These are phyloP conservation scores for Dryadomyces quercus-mongolicae DNA, from an alignment of 2,329 filamentous ascomycete genomes.

Conservation along the genomic window DNA sequence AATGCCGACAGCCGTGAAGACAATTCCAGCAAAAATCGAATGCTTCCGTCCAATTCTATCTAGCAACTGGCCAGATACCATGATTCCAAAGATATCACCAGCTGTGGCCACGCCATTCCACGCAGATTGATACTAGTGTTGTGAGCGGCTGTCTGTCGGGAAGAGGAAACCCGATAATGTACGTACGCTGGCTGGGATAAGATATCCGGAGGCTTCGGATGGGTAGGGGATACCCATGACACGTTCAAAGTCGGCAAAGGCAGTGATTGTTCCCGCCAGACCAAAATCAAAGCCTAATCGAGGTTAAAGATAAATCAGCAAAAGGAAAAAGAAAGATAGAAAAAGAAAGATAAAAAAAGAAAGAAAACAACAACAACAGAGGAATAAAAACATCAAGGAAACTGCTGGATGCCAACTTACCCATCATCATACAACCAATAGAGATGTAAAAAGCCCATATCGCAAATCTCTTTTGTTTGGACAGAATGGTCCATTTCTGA, in stretches of 20 bases:
- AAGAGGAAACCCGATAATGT: neutral
- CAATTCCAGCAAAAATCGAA: slow-evolving; percentile 15
- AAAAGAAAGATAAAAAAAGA: neutral
- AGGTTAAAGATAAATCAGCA: too few relatives aligned
- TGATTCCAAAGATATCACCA: slow-evolving; percentile 6
- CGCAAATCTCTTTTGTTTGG: slow-evolving; percentile 7
- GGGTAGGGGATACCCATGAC: slow-evolving; percentile 8
- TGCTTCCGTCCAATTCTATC: slow-evolving; percentile 9
- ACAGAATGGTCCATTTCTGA: slow-evolving; percentile 6
- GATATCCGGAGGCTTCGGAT: slow-evolving; percentile 7
- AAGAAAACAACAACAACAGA: too few relatives aligned
- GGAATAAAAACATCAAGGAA: too few relatives aligned
- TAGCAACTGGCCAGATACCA: slow-evolving; percentile 7
- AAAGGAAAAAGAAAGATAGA: neutral
- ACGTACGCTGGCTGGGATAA: neutral
- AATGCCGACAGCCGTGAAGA: slow-evolving; percentile 17
- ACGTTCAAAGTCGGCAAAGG: slow-evolving; percentile 6
- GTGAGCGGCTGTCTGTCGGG: neutral
- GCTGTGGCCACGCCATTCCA: slow-evolving; percentile 9
- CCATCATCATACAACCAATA: slow-evolving; percentile 10
- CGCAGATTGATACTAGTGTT: neutral
- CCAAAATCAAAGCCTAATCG: neutral
- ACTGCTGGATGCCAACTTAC: neutral
- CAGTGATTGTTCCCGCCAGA: slow-evolving; percentile 5
- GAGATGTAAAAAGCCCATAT: slow-evolving; percentile 9